phyloP scores from a whole-genome alignment of 371 early-diverging fungal genomes.

The Nematocida ironsii region DNA sequence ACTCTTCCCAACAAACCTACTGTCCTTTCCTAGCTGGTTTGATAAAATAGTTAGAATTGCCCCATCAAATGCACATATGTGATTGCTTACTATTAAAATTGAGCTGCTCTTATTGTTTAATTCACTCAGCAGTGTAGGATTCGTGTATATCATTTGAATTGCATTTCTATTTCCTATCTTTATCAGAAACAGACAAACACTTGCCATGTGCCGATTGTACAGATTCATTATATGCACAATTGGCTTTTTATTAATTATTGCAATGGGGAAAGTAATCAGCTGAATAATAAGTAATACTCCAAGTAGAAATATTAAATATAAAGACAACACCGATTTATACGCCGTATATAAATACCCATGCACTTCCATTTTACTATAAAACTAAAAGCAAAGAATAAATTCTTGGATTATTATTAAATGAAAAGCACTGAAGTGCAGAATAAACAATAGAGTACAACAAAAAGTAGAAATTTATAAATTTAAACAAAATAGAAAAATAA shows the following conservation, averaged over 20 bases:
- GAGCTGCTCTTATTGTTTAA: neutral
- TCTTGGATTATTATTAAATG: too few species aligned
- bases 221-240: neutral
- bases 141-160: neutral
- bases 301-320: neutral
- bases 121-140: neutral
- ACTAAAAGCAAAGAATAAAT: slow-evolving; percentile 9
- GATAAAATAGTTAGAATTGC: slow-evolving; percentile 58
- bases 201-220: neutral
- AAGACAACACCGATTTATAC: neutral
- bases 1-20: slow-evolving; percentile 66
- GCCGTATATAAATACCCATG: neutral
- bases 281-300: slow-evolving; percentile 5
- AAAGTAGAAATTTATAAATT: too few species aligned
- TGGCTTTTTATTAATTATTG: neutral
- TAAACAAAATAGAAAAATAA: too few species aligned
- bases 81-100: slow-evolving; percentile 65
- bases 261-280: slow-evolving; percentile 10
- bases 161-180: slow-evolving; percentile 3
- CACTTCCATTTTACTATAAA: neutral
- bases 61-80: slow-evolving; percentile 68
- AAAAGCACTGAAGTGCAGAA: too few species aligned
- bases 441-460: too few species aligned
- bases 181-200: neutral
- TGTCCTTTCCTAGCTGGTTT: slow-evolving; percentile 26